Evolutionary conservation across 1,284 basidiomycete species (phyloP), one percentile per base, ranked within the genome.

Genomic region (Apiotrichum montevideense): DNA sequence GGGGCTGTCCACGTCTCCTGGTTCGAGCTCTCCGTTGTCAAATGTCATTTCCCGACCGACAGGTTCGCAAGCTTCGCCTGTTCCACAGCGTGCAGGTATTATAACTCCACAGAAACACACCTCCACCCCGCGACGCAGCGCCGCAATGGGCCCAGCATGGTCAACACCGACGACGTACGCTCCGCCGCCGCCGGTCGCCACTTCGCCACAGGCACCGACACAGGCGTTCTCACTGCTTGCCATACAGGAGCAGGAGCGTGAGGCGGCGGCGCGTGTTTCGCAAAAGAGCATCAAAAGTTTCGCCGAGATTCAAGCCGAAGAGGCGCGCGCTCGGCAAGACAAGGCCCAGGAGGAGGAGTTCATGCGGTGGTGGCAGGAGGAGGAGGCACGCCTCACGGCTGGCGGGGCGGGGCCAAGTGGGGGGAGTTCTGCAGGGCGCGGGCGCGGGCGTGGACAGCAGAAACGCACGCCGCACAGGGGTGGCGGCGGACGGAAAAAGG

Each of bases 231-330:
- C 91, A 0, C 85, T 96, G 51, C 80, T 84, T 0, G 87, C 85
- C 8, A 96, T 96, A 54, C 91, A 95, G 72, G 80, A 85, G 67
- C 79, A 86, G 52, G 88, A 95, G 71, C 79, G 81, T 40, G 81
- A 85, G 51, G 82, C 83, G 53, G 77, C 77, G 10, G 62, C 69
- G 35, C 58, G 72, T 64, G 59, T 73, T 1, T 68, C 73, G 3
- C 64, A 70, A 8, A 82, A 80, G 63, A 82, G 82, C 52, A 53
- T 63, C 8, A 83, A 82, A 45, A 87, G 85, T 42, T 76, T 92
- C 58, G 77, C 80, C n/a, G 85, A 92, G 63, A 94, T 94, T 46
- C 90, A 93, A 72, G 84, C 85, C 57, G 89, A 94, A 71, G 91
- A 93, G 72, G 56, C 57, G 21, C 58, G 59, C 2, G 62, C 61